phyloP scores from a whole-genome alignment of 331 rosid species.

The Acacia concinna region DNA sequence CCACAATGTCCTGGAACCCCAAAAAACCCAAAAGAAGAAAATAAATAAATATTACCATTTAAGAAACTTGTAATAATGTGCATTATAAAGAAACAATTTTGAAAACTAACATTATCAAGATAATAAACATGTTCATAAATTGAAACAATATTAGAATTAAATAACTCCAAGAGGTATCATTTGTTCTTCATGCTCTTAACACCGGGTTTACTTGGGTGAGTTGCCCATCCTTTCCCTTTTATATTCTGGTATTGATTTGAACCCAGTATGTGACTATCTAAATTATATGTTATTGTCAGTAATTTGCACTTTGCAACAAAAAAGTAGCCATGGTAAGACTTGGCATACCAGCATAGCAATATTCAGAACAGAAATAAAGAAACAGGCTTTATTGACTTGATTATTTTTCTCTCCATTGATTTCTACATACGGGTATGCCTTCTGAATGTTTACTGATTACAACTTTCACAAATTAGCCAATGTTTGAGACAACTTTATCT shows the following conservation, averaged over 20 bases:
- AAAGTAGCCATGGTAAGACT: slow-evolving; percentile 5
- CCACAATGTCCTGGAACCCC: slow-evolving; percentile 74
- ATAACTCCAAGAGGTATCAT: not conserved
- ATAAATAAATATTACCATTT: slow-evolving; percentile 32
- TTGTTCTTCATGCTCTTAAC: slow-evolving; percentile 9
- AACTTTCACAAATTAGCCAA: slow-evolving; percentile 1
- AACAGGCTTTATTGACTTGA: not conserved
- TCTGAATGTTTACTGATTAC: slow-evolving; percentile 4
- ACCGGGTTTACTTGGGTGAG: not conserved
- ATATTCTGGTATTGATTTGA: slow-evolving; percentile 7
- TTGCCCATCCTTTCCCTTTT: slow-evolving; percentile 8
- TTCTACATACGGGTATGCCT: not conserved
- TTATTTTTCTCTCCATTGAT: not conserved
- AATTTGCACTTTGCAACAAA: slow-evolving; percentile 20
- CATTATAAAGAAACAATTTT: not conserved
- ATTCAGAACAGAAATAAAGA: slow-evolving; percentile 9
- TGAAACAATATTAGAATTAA: slow-evolving; percentile 4
- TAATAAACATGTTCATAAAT: slow-evolving; percentile 5
- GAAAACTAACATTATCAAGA: slow-evolving; percentile 5
- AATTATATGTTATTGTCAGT: not conserved
- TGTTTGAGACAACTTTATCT: slow-evolving; percentile 9
- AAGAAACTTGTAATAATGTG: slow-evolving; percentile 28
- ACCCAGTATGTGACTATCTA: not conserved
- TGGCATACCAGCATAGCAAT: not conserved
- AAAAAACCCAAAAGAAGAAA: not conserved